Conservation (phyloP, 75 land plant genomes). For the Larix kaempferi region DNA sequence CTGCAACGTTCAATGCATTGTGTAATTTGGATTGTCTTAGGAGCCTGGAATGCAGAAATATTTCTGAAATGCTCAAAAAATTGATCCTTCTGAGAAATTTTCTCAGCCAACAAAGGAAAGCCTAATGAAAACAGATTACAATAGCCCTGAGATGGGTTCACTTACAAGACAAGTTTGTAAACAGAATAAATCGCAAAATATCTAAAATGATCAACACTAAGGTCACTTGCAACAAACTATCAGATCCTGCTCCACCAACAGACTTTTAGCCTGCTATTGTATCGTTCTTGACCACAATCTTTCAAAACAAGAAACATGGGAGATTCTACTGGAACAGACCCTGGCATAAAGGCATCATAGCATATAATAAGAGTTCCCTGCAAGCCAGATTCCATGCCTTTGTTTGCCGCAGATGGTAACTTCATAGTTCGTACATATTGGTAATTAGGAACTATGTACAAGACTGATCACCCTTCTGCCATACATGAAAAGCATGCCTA, state of each 20-base stretch:
- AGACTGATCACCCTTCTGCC: neutral
- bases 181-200: neutral
- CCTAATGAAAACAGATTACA: neutral
- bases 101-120: neutral
- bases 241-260: neutral
- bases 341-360: neutral
- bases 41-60: neutral
- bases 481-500: neutral
- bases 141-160: neutral
- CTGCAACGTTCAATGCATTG: neutral
- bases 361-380: neutral
- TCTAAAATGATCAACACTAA: neutral
- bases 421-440: neutral
- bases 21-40: neutral
- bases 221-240: neutral
- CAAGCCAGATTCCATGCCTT: neutral
- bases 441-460: neutral
- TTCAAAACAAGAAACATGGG: neutral
- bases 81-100: neutral
- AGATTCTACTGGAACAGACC: neutral
- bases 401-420: neutral
- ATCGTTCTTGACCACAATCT: neutral
- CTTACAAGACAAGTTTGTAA: neutral
- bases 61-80: conserved; percentile 1
- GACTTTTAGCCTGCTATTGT: neutral